phyloP scores from a whole-genome alignment of 805 yeast genomes.

The Spathaspora girioi region DNA sequence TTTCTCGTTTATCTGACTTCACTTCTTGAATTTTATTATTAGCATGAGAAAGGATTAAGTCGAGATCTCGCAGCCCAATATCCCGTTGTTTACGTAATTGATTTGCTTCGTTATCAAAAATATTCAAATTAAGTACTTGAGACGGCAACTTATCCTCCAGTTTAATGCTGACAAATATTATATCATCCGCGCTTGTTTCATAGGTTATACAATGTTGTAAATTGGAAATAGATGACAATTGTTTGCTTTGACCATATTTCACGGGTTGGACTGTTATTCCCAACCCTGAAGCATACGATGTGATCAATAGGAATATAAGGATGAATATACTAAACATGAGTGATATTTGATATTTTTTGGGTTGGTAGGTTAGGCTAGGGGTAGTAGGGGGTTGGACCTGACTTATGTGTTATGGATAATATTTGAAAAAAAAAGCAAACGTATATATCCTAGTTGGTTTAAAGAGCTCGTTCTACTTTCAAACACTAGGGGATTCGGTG shows the following conservation, averaged over 20 bases:
- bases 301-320: slow-evolving; percentile 1
- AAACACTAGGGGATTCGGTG: not conserved
- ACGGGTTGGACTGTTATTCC: slow-evolving; percentile 36
- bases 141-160: slow-evolving; percentile 28
- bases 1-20: slow-evolving; percentile 2
- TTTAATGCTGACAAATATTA: slow-evolving; percentile 28
- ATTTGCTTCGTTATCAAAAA: slow-evolving; percentile 37
- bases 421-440: not conserved
- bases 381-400: not conserved
- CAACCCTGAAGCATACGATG: slow-evolving; percentile 5
- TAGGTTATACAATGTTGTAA: slow-evolving; percentile 35
- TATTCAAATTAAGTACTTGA: slow-evolving; percentile 32
- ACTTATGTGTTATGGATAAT: not conserved
- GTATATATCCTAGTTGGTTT: not conserved
- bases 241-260: slow-evolving; percentile 24
- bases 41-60: slow-evolving; percentile 34
- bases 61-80: slow-evolving; percentile 22
- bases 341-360: not conserved
- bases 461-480: not conserved
- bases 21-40: slow-evolving; percentile 19
- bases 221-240: slow-evolving; percentile 26
- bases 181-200: slow-evolving; percentile 33
- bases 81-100: slow-evolving; percentile 28
- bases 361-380: not conserved
- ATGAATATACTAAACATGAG: not conserved